phyloP scores from a whole-genome alignment of 441 rosid genomes.

The Mallotus repandus region DNA sequence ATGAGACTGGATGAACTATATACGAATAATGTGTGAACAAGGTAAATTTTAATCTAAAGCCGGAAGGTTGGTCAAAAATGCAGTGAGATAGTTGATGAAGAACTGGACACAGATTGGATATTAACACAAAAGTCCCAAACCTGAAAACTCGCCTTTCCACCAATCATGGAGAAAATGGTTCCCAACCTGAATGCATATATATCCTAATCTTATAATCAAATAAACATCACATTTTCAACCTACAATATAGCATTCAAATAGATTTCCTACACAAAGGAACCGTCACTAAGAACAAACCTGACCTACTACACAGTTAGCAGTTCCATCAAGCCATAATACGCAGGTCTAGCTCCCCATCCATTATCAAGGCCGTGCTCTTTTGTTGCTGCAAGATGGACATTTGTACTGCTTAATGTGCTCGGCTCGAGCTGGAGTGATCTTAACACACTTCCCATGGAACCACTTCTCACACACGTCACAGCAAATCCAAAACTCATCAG shows the following conservation, averaged over 20 bases:
- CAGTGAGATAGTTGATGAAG: neutral
- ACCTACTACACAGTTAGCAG: conserved; percentile 48
- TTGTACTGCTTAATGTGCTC: conserved; percentile 91
- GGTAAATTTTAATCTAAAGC: neutral
- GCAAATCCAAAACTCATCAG: conserved; percentile 76
- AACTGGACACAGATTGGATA: conserved; percentile 25
- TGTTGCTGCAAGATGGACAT: conserved; percentile 86
- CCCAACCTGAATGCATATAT: conserved; percentile 21
- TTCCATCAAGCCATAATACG: conserved; percentile 38
- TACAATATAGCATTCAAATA: conserved; percentile 28
- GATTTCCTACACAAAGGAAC: conserved; percentile 31
- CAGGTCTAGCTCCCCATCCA: conserved; percentile 5
- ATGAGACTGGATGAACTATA: too few species aligned
- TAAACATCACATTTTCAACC: conserved; percentile 30
- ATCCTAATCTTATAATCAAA: conserved; percentile 34
- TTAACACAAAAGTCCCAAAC: conserved; percentile 19
- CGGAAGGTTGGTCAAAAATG: neutral
- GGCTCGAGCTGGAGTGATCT: conserved; percentile 88
- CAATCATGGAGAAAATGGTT: conserved; percentile 25
- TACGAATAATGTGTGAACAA: neutral
- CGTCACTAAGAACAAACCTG: conserved; percentile 39
- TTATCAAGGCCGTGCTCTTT: conserved; percentile 66
- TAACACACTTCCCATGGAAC: conserved; percentile 87
- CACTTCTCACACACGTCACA: conserved; percentile 73
- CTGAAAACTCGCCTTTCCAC: conserved; percentile 26